phyloP scores from a whole-genome alignment of 495 filamentous ascomycete genomes.

The Trichocladium uniseriatum region DNA sequence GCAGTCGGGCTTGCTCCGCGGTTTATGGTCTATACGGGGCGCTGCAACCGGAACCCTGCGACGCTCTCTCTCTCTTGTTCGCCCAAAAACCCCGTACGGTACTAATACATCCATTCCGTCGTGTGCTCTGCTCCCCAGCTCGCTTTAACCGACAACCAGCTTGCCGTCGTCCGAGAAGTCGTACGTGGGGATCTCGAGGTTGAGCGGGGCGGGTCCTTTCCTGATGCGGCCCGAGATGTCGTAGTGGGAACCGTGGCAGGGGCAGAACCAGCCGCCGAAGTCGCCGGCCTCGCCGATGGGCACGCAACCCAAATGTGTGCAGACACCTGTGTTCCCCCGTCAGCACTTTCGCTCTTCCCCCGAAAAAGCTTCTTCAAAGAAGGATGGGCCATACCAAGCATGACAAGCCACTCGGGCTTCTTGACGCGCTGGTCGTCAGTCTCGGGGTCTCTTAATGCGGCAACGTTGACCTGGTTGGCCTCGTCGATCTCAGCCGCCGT shows the following conservation, averaged over 20 bases:
- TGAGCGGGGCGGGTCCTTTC: constrained; percentile 92
- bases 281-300: constrained; percentile 98
- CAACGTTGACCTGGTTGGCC: constrained; percentile 67
- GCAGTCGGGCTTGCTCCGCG: constrained; percentile 15
- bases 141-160: constrained; percentile 67
- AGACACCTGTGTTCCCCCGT: constrained; percentile 57
- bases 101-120: constrained; percentile 14
- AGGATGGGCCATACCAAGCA: constrained; percentile 67
- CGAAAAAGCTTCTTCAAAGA: background rate
- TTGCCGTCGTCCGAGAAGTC: constrained; percentile 71
- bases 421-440: constrained; percentile 85
- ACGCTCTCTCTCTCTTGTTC: constrained; percentile 11
- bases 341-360: background rate
- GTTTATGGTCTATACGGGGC: constrained; percentile 17
- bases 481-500: constrained; percentile 79
- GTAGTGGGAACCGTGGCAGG: constrained; percentile 99
- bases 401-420: constrained; percentile 98
- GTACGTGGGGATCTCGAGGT: constrained; percentile 91
- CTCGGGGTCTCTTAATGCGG: constrained; percentile 81
- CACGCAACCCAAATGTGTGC: constrained; percentile 97
- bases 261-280: constrained; percentile 99
- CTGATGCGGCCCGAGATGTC: constrained; percentile 96
- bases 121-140: background rate
- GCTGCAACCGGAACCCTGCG: constrained; percentile 9
- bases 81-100: constrained; percentile 8